Conservation (phyloP, 2,329 filamentous ascomycete species). For the Sclerotinia glacialis region DNA sequence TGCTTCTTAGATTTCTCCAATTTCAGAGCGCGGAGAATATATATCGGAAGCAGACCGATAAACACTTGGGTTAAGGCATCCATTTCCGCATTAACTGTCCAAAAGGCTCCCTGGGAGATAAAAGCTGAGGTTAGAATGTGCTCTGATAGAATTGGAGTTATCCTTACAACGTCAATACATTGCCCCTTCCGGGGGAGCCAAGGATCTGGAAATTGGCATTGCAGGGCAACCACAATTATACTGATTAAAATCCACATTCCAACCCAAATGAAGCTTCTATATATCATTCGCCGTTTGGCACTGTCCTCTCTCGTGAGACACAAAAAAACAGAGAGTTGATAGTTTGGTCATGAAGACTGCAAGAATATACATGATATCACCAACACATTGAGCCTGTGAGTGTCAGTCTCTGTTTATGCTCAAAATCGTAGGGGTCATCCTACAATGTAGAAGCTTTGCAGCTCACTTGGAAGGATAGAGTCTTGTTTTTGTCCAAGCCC, state of each 20-base stretch:
- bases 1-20: slow-evolving; percentile 1
- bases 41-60: slow-evolving; percentile 1
- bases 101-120: slow-evolving; percentile 1
- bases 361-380: slow-evolving; percentile 8
- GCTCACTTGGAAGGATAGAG: neutral
- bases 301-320: slow-evolving; percentile 8
- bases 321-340: neutral
- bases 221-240: slow-evolving; percentile 1
- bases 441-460: neutral
- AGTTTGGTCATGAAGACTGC: slow-evolving; percentile 7
- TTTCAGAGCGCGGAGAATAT: neutral
- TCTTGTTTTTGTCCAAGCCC: slow-evolving; percentile 15
- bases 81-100: slow-evolving; percentile 4
- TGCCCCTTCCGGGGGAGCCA: neutral
- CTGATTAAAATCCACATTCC: neutral
- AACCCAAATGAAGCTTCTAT: neutral
- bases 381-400: slow-evolving; percentile 8
- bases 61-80: slow-evolving; percentile 3
- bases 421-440: neutral
- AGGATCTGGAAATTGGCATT: slow-evolving; percentile 7
- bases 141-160: neutral
- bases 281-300: neutral
- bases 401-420: neutral
- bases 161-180: slow-evolving; percentile 14
- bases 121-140: neutral